These are phyloP conservation scores for Picocystis sp. DNA, from an alignment of 163 green algal genomes.

Conservation along the genomic window DNA sequence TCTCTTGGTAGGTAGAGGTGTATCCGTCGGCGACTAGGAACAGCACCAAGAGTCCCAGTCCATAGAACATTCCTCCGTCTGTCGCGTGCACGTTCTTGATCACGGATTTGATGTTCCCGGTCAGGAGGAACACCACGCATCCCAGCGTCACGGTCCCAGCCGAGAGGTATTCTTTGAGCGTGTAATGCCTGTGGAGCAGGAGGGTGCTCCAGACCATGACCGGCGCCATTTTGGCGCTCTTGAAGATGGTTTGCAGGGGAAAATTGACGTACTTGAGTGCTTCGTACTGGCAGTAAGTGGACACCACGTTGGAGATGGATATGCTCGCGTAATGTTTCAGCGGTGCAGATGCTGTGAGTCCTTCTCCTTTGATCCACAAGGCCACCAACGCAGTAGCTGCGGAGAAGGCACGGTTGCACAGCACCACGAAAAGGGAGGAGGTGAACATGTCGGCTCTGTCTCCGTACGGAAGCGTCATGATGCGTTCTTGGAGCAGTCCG, in stretches of 20 bases:
- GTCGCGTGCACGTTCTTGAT: not conserved
- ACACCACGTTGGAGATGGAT: constrained; percentile 60
- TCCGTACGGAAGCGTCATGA: constrained; percentile 81
- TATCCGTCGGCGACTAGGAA: constrained; percentile 94
- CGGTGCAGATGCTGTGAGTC: constrained; percentile 45
- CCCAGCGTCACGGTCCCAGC: constrained; percentile 62
- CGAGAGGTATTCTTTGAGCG: constrained; percentile 48
- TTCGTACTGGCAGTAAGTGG: constrained; percentile 95
- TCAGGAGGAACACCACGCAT: constrained; percentile 76
- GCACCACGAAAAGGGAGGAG: constrained; percentile 77
- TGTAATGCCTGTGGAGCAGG: constrained; percentile 73
- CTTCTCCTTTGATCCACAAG: not conserved
- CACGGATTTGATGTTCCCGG: constrained; percentile 27
- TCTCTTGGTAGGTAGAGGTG: constrained; percentile 94
- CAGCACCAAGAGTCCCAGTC: constrained; percentile 61
- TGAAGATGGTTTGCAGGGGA: constrained; percentile 69
- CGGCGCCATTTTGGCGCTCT: constrained; percentile 89
- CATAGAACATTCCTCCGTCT: constrained; percentile 25
- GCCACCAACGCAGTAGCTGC: constrained; percentile 22
- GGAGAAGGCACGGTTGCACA: constrained; percentile 77
- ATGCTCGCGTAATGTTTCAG: constrained; percentile 53
- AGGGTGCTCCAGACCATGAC: constrained; percentile 90
- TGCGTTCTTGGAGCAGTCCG: constrained; percentile 78
- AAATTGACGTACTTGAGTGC: constrained; percentile 93
- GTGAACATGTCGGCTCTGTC: constrained; percentile 42